Conservation (phyloP, 805 yeast genomes). For the Metschnikowia picachoensis region DNA sequence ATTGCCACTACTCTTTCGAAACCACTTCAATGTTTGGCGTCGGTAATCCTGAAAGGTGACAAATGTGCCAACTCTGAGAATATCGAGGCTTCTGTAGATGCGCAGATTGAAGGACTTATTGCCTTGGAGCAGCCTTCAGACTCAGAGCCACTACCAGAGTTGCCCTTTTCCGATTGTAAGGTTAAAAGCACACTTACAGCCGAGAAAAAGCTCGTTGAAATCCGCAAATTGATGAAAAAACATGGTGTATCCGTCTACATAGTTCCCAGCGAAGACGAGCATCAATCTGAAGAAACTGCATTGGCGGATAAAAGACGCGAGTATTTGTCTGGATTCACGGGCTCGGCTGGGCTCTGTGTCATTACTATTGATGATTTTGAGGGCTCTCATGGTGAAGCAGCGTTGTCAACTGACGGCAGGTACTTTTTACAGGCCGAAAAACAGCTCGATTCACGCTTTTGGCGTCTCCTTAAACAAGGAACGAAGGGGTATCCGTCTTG, state of each 20-base stretch:
- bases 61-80: not conserved
- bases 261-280: slow-evolving; percentile 21
- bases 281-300: slow-evolving; percentile 19
- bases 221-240: slow-evolving; percentile 15
- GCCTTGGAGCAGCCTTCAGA: slow-evolving; percentile 19
- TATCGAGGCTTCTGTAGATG: not conserved
- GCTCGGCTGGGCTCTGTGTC: slow-evolving; percentile 19
- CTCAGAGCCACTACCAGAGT: slow-evolving; percentile 22
- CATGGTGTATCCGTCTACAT: slow-evolving; percentile 17
- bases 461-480: slow-evolving; percentile 82
- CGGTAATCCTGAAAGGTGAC: not conserved
- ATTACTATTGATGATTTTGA: slow-evolving; percentile 34
- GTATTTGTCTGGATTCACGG: slow-evolving; percentile 18
- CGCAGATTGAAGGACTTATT: slow-evolving; percentile 5
- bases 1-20: slow-evolving; percentile 18
- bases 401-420: slow-evolving; percentile 89
- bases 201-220: slow-evolving; percentile 8
- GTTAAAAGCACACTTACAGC: slow-evolving; percentile 3
- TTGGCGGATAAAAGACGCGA: slow-evolving; percentile 19
- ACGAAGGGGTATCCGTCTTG: slow-evolving; percentile 66
- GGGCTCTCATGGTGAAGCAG: slow-evolving; percentile 59
- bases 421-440: slow-evolving; percentile 87
- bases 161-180: slow-evolving; percentile 19
- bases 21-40: slow-evolving; percentile 27
- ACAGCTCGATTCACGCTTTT: slow-evolving; percentile 66